Evolutionary conservation across 495 filamentous ascomycete genomes (phyloP), one percentile per base, ranked within the genome.

Genomic region (Aspergillus cavernicola): DNA sequence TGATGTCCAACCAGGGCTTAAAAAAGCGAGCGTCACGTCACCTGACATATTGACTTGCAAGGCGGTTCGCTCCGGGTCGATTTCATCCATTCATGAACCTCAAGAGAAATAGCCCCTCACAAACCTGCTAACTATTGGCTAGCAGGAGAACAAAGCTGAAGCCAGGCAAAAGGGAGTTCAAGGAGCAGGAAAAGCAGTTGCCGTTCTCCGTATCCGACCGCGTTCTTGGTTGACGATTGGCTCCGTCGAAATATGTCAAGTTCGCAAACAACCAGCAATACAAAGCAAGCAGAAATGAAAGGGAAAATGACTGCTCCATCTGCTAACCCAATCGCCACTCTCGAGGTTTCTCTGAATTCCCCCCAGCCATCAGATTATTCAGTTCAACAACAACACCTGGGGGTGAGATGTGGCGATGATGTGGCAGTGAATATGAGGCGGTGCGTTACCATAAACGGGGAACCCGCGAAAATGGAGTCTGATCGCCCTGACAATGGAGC

Each of bases 401-500:
- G n/a, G 5, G 9, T 3, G 38, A 19, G 53, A 47, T 56, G 48
- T 50, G 43, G 50, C 49, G 28, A 9, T 33, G 16, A 20, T 47
- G 60, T 59, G 53, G 60, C 60, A 60, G 60, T 59, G 48, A 43
- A 28, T n/a, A 32, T 45, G 53, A 54, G 60, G 60, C 54, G 60
- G 60, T 60, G 54, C 57, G 49, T n/a, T n/a, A n/a, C n/a, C n/a
- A n/a, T n/a, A n/a, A 50, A 50, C 28, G 44, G 43, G 35, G 36
- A 31, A 39, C 46, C 39, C 15, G 40, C 22, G 10, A 31, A 28
- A 24, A 19, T 24, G 37, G 40, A 33, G 35, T 16, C 52, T 23
- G 43, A 50, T 50, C 49, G 19, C 20, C 53, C 26, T 19, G 15
- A 37, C 32, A 44, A 56, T 56, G 24, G 29, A 55, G 52, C 53